phyloP scores from a whole-genome alignment of 345 rosid genomes.

The Rubroshorea leprosula region DNA sequence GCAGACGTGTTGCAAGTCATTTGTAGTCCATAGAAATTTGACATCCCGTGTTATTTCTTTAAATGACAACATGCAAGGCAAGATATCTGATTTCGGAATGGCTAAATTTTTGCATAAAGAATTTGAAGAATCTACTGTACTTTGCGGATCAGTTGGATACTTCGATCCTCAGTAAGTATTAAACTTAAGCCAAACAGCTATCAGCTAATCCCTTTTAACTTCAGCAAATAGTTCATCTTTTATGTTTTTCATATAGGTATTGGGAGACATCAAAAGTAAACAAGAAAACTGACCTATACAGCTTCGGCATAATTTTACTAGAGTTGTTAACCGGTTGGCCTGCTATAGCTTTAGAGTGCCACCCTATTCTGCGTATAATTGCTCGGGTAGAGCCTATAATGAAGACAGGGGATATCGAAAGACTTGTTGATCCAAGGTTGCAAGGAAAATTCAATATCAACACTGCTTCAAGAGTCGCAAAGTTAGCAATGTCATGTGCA shows the following conservation, averaged over 20 bases:
- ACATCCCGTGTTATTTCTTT: constrained; percentile 36
- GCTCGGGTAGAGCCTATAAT: constrained; percentile 18
- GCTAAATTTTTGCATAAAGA: constrained; percentile 30
- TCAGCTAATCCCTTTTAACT: too few relatives aligned
- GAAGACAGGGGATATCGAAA: constrained; percentile 27
- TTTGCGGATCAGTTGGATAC: constrained; percentile 37
- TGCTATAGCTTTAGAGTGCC: too few relatives aligned
- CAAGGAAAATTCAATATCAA: constrained; percentile 5
- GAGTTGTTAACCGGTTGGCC: constrained; percentile 34
- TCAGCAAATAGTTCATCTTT: not conserved
- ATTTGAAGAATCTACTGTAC: constrained; percentile 26
- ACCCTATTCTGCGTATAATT: too few relatives aligned
- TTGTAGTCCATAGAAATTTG: constrained; percentile 33
- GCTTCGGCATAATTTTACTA: constrained; percentile 34
- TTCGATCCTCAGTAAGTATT: constrained; percentile 22
- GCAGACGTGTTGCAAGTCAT: constrained; percentile 20
- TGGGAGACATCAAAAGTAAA: constrained; percentile 7
- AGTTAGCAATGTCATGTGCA: constrained; percentile 16
- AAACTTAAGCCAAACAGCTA: too few relatives aligned
- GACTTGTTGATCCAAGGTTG: constrained; percentile 21
- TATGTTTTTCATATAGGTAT: not conserved
- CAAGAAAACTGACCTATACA: constrained; percentile 37
- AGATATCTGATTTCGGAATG: constrained; percentile 39
- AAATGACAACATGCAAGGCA: constrained; percentile 34
- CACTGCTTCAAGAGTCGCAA: constrained; percentile 30